Percentiles rank a stretch among this genome's conserved stretches.
Evolutionary conservation across 352 stramenopile genomes (phyloP).

Genomic region (Phytophthora brassicae): DNA sequence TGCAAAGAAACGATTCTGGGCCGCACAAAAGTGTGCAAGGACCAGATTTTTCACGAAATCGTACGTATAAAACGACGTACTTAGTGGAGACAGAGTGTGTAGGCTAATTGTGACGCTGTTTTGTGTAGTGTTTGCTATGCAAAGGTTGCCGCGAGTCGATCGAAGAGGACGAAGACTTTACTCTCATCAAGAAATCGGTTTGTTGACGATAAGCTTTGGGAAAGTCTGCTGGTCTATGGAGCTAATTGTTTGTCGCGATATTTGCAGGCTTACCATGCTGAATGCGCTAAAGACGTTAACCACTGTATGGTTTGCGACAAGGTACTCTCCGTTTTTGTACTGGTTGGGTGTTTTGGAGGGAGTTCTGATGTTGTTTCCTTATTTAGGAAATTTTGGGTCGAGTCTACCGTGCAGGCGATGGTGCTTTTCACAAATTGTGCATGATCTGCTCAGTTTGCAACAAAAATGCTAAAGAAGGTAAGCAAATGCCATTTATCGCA

Average conservation of each 20-base stretch:
- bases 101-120: neutral
- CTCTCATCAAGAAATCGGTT: conserved; percentile 79
- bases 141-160: conserved; percentile 74
- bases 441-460: conserved; percentile 76
- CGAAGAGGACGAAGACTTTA: conserved; percentile 77
- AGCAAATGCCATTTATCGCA: neutral
- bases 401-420: conserved; percentile 64
- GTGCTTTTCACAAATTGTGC: conserved; percentile 76
- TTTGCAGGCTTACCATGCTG: conserved; percentile 60
- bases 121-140: conserved; percentile 65
- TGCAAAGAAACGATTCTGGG: conserved; percentile 86
- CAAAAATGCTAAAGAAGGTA: conserved; percentile 70
- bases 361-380: neutral
- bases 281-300: conserved; percentile 69
- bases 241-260: neutral
- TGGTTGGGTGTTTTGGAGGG: neutral
- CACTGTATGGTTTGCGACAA: conserved; percentile 79
- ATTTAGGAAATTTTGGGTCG: conserved; percentile 73
- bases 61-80: conserved; percentile 21
- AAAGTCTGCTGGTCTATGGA: neutral
- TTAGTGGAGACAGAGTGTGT: neutral
- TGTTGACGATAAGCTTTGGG: neutral
- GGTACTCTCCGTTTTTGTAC: conserved; percentile 15
- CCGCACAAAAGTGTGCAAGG: conserved; percentile 70
- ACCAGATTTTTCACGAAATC: conserved; percentile 86